Percentiles rank a stretch among this genome's conserved stretches.
Conservation (phyloP, 768 basidiomycete species). For the Tricholomella constricta region DNA sequence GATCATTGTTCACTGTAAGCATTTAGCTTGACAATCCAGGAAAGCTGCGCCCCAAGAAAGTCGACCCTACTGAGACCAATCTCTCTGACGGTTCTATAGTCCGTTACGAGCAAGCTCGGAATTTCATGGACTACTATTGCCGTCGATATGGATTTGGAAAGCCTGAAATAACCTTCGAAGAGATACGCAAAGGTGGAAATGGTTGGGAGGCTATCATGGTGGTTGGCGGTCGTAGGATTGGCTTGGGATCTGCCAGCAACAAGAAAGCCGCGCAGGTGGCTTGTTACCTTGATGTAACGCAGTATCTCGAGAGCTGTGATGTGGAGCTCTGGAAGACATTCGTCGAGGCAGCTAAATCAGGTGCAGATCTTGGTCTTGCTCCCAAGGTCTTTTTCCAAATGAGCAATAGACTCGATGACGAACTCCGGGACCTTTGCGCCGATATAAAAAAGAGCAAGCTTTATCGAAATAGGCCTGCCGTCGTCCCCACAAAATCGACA, state of each 20-base stretch:
- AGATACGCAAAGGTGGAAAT: slow-evolving; percentile 26
- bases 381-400: slow-evolving; percentile 70
- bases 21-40: slow-evolving; percentile 41
- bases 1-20: neutral
- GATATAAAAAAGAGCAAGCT: slow-evolving; percentile 66
- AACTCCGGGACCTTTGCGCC: slow-evolving; percentile 67
- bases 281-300: slow-evolving; percentile 86
- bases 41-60: slow-evolving; percentile 26
- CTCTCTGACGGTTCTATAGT: slow-evolving; percentile 69
- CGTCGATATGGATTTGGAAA: slow-evolving; percentile 70
- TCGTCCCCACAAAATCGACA: slow-evolving; percentile 10
- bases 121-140: slow-evolving; percentile 97
- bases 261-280: slow-evolving; percentile 75
- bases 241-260: slow-evolving; percentile 64
- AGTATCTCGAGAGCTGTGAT: slow-evolving; percentile 87
- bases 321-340: slow-evolving; percentile 77
- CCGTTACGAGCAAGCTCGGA: slow-evolving; percentile 71
- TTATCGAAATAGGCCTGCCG: slow-evolving; percentile 63
- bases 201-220: slow-evolving; percentile 76
- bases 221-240: slow-evolving; percentile 79
- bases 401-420: slow-evolving; percentile 62
- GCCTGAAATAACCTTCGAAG: slow-evolving; percentile 66
- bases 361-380: slow-evolving; percentile 70
- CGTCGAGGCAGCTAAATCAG: slow-evolving; percentile 57
- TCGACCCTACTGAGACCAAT: slow-evolving; percentile 23